Percentiles rank a stretch among this genome's conserved stretches.
Evolutionary conservation across 768 basidiomycete genomes (phyloP).

Genomic region (Termitomyces bulborhizus): DNA sequence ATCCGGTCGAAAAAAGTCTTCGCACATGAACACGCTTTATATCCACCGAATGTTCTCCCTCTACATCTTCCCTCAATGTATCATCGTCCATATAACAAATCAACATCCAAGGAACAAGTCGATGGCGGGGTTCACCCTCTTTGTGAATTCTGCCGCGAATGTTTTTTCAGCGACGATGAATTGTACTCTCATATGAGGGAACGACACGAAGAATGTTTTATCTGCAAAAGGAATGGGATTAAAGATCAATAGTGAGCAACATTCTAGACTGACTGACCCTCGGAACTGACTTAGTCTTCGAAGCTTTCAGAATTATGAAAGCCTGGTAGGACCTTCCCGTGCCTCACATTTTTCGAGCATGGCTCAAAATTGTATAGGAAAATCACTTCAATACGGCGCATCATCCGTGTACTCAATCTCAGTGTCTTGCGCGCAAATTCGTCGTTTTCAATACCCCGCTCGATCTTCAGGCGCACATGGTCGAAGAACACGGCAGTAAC

Average conservation of each 20-base stretch:
- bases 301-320: conserved; percentile 78
- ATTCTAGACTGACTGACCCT: background rate
- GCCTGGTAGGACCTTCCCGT: conserved; percentile 44
- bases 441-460: conserved; percentile 86
- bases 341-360: background rate
- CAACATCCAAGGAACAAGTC: conserved; percentile 42
- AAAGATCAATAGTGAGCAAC: conserved; percentile 78
- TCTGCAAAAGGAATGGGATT: conserved; percentile 81
- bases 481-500: conserved; percentile 73
- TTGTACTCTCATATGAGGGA: conserved; percentile 92
- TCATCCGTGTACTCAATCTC: conserved; percentile 65
- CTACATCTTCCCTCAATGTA: conserved; percentile 74
- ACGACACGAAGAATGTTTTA: conserved; percentile 91
- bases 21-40: conserved; percentile 88
- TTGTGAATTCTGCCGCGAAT: conserved; percentile 89
- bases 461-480: conserved; percentile 89
- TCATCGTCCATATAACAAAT: conserved; percentile 30
- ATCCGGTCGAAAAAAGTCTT: conserved; percentile 90
- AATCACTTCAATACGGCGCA: conserved; percentile 72
- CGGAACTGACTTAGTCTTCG: background rate
- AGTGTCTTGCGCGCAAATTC: conserved; percentile 84
- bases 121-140: conserved; percentile 74
- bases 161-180: conserved; percentile 91
- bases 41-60: conserved; percentile 53
- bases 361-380: conserved; percentile 39